These are phyloP conservation scores for Candolleomyces aberdarensis DNA, from an alignment of 768 basidiomycete species.

Conservation along the genomic window DNA sequence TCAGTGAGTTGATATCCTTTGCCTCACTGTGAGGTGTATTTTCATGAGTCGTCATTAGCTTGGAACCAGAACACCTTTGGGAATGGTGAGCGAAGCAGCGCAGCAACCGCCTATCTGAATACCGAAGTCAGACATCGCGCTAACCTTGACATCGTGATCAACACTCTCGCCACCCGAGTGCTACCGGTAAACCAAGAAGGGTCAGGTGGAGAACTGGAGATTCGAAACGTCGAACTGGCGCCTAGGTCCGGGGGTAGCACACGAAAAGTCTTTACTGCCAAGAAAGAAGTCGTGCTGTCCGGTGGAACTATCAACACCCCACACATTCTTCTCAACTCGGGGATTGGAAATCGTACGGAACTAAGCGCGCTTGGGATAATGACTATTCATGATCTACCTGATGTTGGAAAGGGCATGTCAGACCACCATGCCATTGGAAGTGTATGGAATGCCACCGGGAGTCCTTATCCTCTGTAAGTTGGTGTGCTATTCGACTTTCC, in stretches of 20 bases:
- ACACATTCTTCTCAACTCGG: conserved; percentile 13
- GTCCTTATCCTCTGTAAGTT: too few species aligned
- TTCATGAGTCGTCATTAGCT: neutral
- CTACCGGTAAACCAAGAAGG: neutral
- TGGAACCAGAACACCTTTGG: conserved; percentile 20
- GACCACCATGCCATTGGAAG: too few species aligned
- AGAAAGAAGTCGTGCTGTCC: conserved; percentile 11
- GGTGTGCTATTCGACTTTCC: too few species aligned
- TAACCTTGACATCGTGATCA: conserved; percentile 29
- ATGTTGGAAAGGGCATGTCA: neutral
- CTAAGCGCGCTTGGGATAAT: conserved; percentile 1
- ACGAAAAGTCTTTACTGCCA: conserved; percentile 6
- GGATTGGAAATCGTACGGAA: conserved; percentile 10
- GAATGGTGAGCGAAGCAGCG: conserved; percentile 20
- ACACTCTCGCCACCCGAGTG: conserved; percentile 22
- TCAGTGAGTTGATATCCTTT: neutral
- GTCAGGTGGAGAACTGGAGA: neutral
- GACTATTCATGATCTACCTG: neutral
- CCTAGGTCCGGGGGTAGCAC: neutral
- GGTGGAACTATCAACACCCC: conserved; percentile 12
- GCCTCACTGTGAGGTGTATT: neutral
- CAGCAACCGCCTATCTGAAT: conserved; percentile 22
- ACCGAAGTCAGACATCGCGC: conserved; percentile 15
- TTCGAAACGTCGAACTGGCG: conserved; percentile 7
- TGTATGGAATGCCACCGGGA: too few species aligned